These are phyloP conservation scores for Tetrahymena malaccensis DNA, from an alignment of 73 alveolate species.

Conservation along the genomic window DNA sequence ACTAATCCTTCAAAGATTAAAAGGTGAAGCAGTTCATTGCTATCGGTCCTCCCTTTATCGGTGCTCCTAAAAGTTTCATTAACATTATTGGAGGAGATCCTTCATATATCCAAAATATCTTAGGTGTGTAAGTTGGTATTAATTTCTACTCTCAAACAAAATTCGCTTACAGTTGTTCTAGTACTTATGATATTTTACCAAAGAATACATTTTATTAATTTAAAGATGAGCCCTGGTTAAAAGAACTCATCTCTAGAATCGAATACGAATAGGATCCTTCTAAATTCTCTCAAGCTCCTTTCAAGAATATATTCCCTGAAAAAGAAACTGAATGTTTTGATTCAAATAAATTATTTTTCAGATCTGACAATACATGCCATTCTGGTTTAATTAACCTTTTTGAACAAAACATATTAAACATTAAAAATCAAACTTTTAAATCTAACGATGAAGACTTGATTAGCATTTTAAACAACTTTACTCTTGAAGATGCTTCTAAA, in stretches of 20 bases:
- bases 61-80: slow-evolving; percentile 30
- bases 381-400: neutral
- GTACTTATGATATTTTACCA: slow-evolving; percentile 21
- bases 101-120: neutral
- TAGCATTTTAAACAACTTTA: neutral
- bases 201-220: slow-evolving; percentile 22
- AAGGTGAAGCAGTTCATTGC: slow-evolving; percentile 14
- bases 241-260: slow-evolving; percentile 9
- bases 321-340: neutral
- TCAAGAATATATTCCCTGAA: neutral
- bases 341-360: neutral
- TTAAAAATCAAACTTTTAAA: neutral
- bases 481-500: neutral
- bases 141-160: slow-evolving; percentile 27
- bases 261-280: slow-evolving; percentile 9
- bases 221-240: slow-evolving; percentile 14
- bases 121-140: slow-evolving; percentile 10
- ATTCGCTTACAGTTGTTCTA: slow-evolving; percentile 8
- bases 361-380: slow-evolving; percentile 5
- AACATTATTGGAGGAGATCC: slow-evolving; percentile 30
- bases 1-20: slow-evolving; percentile 2
- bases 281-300: neutral
- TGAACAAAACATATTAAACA: slow-evolving; percentile 7
- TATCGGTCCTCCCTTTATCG: slow-evolving; percentile 24
- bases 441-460: neutral